A percentile compares a stretch with the other conserved stretches of the same genome.
phyloP scores from a whole-genome alignment of 2,329 filamentous ascomycete species.

The Peltaster fructicola region DNA sequence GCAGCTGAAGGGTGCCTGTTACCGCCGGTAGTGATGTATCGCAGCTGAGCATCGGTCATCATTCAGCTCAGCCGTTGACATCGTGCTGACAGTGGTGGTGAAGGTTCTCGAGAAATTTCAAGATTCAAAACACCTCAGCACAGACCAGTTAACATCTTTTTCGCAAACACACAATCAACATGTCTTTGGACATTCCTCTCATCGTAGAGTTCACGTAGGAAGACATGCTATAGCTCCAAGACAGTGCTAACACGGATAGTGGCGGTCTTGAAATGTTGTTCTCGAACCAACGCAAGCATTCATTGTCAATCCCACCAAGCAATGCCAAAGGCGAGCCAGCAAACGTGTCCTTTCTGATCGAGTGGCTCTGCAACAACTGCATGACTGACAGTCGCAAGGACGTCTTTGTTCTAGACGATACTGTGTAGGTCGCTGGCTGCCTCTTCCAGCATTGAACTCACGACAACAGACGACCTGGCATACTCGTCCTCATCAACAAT shows the following conservation, averaged over 20 bases:
- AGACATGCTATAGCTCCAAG: background rate
- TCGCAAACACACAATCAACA: too few species aligned
- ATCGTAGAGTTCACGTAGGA: slow-evolving; percentile 1
- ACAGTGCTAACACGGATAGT: slow-evolving; percentile 21
- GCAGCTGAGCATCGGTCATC: slow-evolving; percentile 4
- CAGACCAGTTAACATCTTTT: too few species aligned
- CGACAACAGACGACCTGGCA: slow-evolving; percentile 67
- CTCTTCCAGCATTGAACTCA: background rate
- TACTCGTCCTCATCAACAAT: slow-evolving; percentile 92
- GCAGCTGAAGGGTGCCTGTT: slow-evolving; percentile 81
- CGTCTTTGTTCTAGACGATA: slow-evolving; percentile 70
- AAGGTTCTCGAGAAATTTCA: too few species aligned
- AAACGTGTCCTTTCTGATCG: slow-evolving; percentile 60
- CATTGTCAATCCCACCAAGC: slow-evolving; percentile 47
- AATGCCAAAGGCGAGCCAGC: slow-evolving; percentile 42
- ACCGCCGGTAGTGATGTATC: slow-evolving; percentile 58
- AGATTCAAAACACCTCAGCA: too few species aligned
- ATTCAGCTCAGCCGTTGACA: slow-evolving; percentile 1
- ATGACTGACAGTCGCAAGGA: slow-evolving; percentile 80
- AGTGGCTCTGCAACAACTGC: slow-evolving; percentile 58
- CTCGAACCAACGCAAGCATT: slow-evolving; percentile 58
- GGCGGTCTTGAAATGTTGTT: slow-evolving; percentile 93
- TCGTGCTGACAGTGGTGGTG: background rate
- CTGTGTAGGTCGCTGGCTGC: slow-evolving; percentile 50
- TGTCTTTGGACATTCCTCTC: too few species aligned